These are phyloP conservation scores for Albugo laibachii DNA, from an alignment of 352 stramenopile genomes.

Conservation along the genomic window DNA sequence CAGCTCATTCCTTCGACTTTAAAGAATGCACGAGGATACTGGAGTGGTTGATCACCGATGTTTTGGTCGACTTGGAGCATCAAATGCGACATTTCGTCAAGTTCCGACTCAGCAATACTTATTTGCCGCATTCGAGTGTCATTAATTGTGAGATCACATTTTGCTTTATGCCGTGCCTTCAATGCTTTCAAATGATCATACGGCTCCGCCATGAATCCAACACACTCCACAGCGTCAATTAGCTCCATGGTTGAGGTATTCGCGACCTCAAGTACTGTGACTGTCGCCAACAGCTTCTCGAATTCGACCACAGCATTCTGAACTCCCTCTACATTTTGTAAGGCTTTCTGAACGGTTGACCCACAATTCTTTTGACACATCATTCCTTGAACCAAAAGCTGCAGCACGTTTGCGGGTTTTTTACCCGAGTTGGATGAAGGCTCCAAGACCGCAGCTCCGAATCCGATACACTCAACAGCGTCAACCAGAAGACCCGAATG, in stretches of 20 bases:
- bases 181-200: conserved; percentile 40
- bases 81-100: background rate
- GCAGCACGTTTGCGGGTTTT: conserved; percentile 2
- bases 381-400: conserved; percentile 82
- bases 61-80: background rate
- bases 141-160: conserved; percentile 10
- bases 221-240: conserved; percentile 58
- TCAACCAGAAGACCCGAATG: conserved; percentile 39
- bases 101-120: conserved; percentile 6
- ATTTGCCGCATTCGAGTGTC: background rate
- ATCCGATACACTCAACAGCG: conserved; percentile 61
- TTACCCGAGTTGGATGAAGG: no score
- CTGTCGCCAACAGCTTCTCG: conserved; percentile 37
- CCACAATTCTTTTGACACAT: conserved; percentile 93
- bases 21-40: conserved; percentile 55
- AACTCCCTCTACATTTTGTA: conserved; percentile 64
- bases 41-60: background rate
- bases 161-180: conserved; percentile 11
- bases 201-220: conserved; percentile 33
- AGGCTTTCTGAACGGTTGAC: conserved; percentile 71
- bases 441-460: conserved; percentile 35
- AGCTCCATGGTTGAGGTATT: conserved; percentile 38
- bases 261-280: conserved; percentile 22
- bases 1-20: conserved; percentile 75
- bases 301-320: conserved; percentile 42